Evolutionary conservation across 176 grass and related monocot species (phyloP), one percentile per base, ranked within the genome.

Genomic region (Phoenix dactylifera): DNA sequence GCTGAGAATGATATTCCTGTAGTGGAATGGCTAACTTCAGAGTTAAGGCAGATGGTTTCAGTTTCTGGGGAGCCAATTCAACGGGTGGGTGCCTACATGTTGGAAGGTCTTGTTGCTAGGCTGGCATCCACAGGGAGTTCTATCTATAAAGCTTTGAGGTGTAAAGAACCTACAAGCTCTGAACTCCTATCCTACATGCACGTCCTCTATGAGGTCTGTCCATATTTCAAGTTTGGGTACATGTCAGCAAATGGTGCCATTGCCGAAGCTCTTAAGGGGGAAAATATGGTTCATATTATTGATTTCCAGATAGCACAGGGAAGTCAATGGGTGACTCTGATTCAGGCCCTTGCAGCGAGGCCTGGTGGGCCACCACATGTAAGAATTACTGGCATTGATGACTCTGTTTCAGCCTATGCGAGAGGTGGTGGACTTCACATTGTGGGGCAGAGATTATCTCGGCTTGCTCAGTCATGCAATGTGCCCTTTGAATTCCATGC

Each of bases 271-370:
- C 69, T 98, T 29, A 88, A 80, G 63, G 87, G 76, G 26, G 93
- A 88, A 63, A 80, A 88, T 66, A 81, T 70, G 71, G 70, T 98
- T 54, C 93, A 98, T 52, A 86, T 98, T 18, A 86, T 98, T 14
- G 93, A 98, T 60, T 98, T 98, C 84, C 87, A 92, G n/a, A 86
- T 98, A 67, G 26, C 84, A 18, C 93, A 98, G 51, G 94, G 94
- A 6, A 69, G 72, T 7, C 94, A 98, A 10, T 98, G 94, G 94
- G 66, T 93, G 1, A 80, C 79, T 19, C 82, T 98, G 53, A 89
- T 98, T 54, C 88, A 98, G 54, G 79, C 78, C 26, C 87, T 98
- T 49, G 88, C 76, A 26, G 76, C 84, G 64, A 73, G 66, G 16
- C 84, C 87, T 19, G 74, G 88, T n/a, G 87, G 87, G 1, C 87